phyloP scores from a whole-genome alignment of 257 asterid genomes.

The Forsythia viridissima region DNA sequence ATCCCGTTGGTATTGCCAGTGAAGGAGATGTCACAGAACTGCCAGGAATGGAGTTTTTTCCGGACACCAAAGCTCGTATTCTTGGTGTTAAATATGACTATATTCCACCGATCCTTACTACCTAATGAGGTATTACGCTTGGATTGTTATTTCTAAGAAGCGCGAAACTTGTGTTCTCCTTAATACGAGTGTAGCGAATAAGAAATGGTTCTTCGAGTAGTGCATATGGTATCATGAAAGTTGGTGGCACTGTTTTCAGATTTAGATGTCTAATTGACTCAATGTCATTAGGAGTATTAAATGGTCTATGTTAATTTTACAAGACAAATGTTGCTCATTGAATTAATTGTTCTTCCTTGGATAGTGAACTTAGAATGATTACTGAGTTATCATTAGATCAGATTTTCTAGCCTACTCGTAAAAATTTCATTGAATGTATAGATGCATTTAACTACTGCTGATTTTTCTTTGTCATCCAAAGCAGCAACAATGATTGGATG shows the following conservation, averaged over 20 bases:
- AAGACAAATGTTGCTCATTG: neutral
- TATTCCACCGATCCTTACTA: constrained; percentile 78
- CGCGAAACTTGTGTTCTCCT: constrained; percentile 10
- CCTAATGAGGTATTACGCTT: constrained; percentile 29
- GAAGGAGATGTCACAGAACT: constrained; percentile 60
- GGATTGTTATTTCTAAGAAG: constrained; percentile 1
- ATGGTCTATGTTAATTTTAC: neutral
- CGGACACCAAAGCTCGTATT: constrained; percentile 67
- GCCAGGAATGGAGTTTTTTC: constrained; percentile 70
- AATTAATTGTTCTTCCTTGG: neutral
- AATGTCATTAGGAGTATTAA: neutral
- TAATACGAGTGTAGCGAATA: neutral
- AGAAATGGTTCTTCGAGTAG: neutral
- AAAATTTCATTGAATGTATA: no score
- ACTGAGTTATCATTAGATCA: neutral
- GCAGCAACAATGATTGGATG: no score
- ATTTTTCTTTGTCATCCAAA: no score
- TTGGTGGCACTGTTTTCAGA: neutral
- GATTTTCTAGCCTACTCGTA: neutral
- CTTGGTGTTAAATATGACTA: constrained; percentile 71
- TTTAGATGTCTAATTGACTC: neutral
- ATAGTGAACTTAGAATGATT: neutral
- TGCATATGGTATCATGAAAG: neutral
- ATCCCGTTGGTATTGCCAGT: constrained; percentile 57
- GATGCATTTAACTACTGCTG: no score